phyloP scores from a whole-genome alignment of 805 yeast genomes.

The Nakazawaea siamensis region DNA sequence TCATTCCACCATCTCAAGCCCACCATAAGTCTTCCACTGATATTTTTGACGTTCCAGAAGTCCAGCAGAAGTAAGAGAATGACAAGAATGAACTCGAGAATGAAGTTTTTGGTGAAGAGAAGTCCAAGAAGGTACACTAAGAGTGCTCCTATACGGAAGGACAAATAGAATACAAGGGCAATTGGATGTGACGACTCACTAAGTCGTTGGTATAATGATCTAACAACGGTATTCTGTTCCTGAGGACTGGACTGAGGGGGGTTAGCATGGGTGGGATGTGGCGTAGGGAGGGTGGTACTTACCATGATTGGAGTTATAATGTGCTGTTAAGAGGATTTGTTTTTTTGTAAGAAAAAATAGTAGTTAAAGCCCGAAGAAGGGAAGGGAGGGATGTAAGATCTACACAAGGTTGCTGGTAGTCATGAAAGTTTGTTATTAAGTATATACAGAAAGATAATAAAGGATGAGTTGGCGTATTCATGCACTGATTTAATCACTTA shows the following conservation, averaged over 20 bases:
- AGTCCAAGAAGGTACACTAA: constrained; percentile 64
- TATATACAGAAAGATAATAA: too few relatives aligned
- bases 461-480: too few relatives aligned
- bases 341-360: too few relatives aligned
- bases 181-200: constrained; percentile 76
- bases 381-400: too few relatives aligned
- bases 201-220: constrained; percentile 36
- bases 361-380: too few relatives aligned
- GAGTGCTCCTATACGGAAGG: constrained; percentile 56
- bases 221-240: constrained; percentile 12
- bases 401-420: too few relatives aligned
- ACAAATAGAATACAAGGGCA: constrained; percentile 60
- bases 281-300: too few relatives aligned
- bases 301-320: too few relatives aligned
- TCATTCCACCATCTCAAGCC: constrained; percentile 99
- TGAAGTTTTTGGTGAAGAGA: constrained; percentile 56
- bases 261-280: too few relatives aligned
- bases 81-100: constrained; percentile 70
- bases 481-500: neutral
- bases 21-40: constrained; percentile 81
- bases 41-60: constrained; percentile 90
- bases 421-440: too few relatives aligned
- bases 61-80: constrained; percentile 78
- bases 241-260: too few relatives aligned
- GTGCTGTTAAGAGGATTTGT: too few relatives aligned